phyloP scores from a whole-genome alignment of 1,284 basidiomycete species.

The Nidula niveotomentosa region DNA sequence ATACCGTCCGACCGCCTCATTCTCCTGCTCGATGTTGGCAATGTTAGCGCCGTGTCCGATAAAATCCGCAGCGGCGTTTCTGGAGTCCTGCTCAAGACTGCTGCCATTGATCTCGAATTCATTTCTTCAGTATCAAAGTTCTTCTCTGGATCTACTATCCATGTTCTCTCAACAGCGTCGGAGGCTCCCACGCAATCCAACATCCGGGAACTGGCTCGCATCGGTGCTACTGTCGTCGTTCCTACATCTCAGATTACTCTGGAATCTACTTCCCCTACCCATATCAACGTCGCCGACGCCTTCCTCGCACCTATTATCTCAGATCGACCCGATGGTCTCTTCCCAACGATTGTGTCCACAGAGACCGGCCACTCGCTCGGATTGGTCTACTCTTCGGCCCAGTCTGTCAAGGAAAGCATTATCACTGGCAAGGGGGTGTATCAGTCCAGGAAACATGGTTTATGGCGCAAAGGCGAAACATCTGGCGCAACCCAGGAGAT shows the following conservation, averaged over 20 bases:
- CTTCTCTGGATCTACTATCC: slow-evolving; percentile 62
- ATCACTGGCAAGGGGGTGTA: slow-evolving; percentile 91
- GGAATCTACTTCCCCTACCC: slow-evolving; percentile 46
- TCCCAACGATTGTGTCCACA: slow-evolving; percentile 88
- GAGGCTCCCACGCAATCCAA: slow-evolving; percentile 48
- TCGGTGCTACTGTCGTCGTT: slow-evolving; percentile 71
- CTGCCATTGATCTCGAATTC: slow-evolving; percentile 64
- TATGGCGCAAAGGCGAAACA: slow-evolving; percentile 98
- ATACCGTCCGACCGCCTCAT: slow-evolving; percentile 76
- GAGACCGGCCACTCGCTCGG: slow-evolving; percentile 80
- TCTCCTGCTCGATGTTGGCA: slow-evolving; percentile 72
- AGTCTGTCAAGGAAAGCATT: slow-evolving; percentile 89
- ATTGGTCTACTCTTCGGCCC: slow-evolving; percentile 94
- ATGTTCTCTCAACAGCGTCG: slow-evolving; percentile 54
- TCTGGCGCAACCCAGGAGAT: slow-evolving; percentile 94
- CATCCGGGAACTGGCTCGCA: slow-evolving; percentile 55
- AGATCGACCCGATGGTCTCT: slow-evolving; percentile 91
- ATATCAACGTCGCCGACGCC: slow-evolving; percentile 81
- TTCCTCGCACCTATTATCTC: slow-evolving; percentile 84
- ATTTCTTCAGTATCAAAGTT: slow-evolving; percentile 75
- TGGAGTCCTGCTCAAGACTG: slow-evolving; percentile 75
- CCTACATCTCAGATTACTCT: slow-evolving; percentile 74
- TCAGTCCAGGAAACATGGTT: slow-evolving; percentile 93
- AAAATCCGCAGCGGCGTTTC: slow-evolving; percentile 71
- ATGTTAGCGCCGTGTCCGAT: slow-evolving; percentile 73